Evolutionary conservation across 2,329 filamentous ascomycete genomes (phyloP).

Genomic region (Fusarium xylarioides): DNA sequence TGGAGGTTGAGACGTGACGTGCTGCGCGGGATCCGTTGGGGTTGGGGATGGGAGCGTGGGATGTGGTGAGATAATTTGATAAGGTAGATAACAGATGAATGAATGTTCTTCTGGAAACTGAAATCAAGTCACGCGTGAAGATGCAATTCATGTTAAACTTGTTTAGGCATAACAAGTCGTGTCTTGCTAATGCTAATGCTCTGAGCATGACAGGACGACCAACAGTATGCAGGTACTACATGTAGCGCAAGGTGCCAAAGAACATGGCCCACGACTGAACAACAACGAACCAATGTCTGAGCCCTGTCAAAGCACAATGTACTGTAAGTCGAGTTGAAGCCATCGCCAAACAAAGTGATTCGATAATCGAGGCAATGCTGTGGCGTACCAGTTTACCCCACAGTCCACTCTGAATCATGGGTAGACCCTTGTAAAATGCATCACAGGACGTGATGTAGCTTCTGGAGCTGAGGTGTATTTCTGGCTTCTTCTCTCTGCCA

Average conservation of each 20-base stretch:
- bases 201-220: not conserved
- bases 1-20: not conserved
- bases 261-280: not conserved
- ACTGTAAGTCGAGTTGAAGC: constrained; percentile 10
- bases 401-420: constrained; percentile 17
- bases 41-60: constrained; percentile 20
- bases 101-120: constrained; percentile 9
- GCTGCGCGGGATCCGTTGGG: constrained; percentile 10
- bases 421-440: constrained; percentile 16
- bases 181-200: not conserved
- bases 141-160: not conserved
- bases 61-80: constrained; percentile 17
- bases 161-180: not conserved
- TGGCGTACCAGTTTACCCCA: constrained; percentile 36
- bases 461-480: constrained; percentile 19
- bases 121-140: not conserved
- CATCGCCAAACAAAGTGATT: constrained; percentile 25
- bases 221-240: constrained; percentile 30
- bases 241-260: not conserved
- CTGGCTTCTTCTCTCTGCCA: constrained; percentile 17
- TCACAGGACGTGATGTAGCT: constrained; percentile 31
- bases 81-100: constrained; percentile 9
- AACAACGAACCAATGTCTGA: not conserved
- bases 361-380: constrained; percentile 31
- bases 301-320: not conserved